These are phyloP conservation scores for Thalassiosira exigua DNA, from an alignment of 352 stramenopile genomes.

Conservation along the genomic window DNA sequence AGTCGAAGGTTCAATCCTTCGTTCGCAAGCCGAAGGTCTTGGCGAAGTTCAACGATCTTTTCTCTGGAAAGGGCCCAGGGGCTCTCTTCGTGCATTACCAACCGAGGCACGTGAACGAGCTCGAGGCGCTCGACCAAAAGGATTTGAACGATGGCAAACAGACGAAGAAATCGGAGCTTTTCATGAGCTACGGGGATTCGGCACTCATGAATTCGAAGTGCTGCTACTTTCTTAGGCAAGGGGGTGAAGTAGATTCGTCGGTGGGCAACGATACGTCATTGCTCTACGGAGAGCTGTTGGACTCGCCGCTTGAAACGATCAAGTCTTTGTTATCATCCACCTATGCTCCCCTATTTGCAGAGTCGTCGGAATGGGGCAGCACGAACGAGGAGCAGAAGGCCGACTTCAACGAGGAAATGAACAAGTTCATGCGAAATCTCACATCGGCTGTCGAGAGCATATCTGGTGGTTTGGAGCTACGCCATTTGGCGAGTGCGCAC, in stretches of 20 bases:
- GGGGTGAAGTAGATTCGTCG: conserved; percentile 64
- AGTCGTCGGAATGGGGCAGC: conserved; percentile 95
- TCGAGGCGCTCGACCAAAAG: conserved; percentile 49
- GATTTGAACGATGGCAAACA: conserved; percentile 33
- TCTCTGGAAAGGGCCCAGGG: conserved; percentile 53
- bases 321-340: conserved; percentile 85
- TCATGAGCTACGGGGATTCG: conserved; percentile 78
- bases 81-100: conserved; percentile 75
- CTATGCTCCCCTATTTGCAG: conserved; percentile 92
- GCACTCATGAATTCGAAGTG: conserved; percentile 83
- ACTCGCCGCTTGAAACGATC: conserved; percentile 83
- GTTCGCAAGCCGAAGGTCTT: conserved; percentile 66
- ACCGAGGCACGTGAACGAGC: conserved; percentile 49
- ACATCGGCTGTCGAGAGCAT: conserved; percentile 96
- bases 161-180: conserved; percentile 73
- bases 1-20: conserved; percentile 61
- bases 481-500: conserved; percentile 71
- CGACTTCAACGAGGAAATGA: conserved; percentile 93
- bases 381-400: conserved; percentile 87
- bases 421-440: conserved; percentile 93
- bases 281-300: conserved; percentile 85
- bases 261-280: conserved; percentile 80
- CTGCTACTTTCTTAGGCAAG: conserved; percentile 84
- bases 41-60: conserved; percentile 69
- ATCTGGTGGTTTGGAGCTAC: conserved; percentile 92